A percentile compares a stretch with the other conserved stretches of the same genome.
Evolutionary conservation across 2,329 filamentous ascomycete species (phyloP).

Genomic region (Thelonectria rubi): DNA sequence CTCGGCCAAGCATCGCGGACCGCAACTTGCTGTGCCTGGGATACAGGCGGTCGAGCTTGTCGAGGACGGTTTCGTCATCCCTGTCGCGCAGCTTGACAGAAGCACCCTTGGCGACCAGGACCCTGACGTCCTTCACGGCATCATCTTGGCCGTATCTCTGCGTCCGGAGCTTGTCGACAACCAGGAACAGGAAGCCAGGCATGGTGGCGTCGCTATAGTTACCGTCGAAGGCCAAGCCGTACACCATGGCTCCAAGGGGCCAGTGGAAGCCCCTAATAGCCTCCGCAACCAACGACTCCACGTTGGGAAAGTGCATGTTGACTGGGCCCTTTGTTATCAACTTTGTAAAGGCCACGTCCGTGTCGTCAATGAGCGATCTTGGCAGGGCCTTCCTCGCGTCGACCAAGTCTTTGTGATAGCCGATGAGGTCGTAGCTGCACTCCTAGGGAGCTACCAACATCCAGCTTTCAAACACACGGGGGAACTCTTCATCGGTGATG

Average conservation of each 20-base stretch:
- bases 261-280: too few relatives aligned
- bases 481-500: neutral
- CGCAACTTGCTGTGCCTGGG: neutral
- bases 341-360: too few relatives aligned
- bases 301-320: too few relatives aligned
- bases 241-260: too few relatives aligned
- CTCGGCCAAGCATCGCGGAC: neutral
- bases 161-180: too few relatives aligned
- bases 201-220: too few relatives aligned
- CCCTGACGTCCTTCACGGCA: neutral
- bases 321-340: too few relatives aligned
- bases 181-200: too few relatives aligned
- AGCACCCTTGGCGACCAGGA: neutral
- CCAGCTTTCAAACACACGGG: neutral
- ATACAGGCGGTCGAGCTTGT: neutral
- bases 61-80: neutral
- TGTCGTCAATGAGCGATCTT: too few relatives aligned
- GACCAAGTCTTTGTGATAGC: neutral
- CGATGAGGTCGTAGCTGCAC: neutral
- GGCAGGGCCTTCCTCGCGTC: neutral
- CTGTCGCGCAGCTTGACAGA: neutral
- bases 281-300: too few relatives aligned
- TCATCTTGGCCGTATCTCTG: too few relatives aligned
- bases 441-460: neutral
- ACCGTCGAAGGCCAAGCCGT: too few relatives aligned